Base-by-base conservation (phyloP, 768 basidiomycete species). In the Calocera viscosa region DNA sequence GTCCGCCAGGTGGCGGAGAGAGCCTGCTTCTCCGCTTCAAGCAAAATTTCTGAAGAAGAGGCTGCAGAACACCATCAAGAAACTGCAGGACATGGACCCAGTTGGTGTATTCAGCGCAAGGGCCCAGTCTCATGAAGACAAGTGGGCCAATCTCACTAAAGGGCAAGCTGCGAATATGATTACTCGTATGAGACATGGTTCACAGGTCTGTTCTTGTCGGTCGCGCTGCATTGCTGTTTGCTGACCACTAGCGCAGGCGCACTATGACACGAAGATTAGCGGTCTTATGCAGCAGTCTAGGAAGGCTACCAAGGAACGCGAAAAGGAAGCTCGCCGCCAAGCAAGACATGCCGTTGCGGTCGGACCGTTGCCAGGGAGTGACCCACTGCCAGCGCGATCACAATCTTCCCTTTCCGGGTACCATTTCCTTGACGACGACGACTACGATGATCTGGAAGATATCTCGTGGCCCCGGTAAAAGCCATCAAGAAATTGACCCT, bases 161-260 rank as follows among this genome's bases (percentile, higher is more conserved):
- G 91, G 91, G 1, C 81, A 89, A 69, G 90, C 90, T 32, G 87
- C 86, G 0, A 85, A 86, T 69, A 85, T 92, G 49, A 88, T 94
- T 68, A 85, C 85, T 26, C 85, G 90, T 10, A 68, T 90, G 66
- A 87, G 84, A 73, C 86, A 92, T 71, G 91, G 90, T 28, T 88
- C 88, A 35, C 79, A 83, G 79, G 90, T 88, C 72, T 34, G 75
- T 67, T n/a, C 22, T 65, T 60, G 11, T 19, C 24, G 19, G 5
- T 47, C 19, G 43, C 43, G 16, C 19, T n/a, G 43, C 19, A 3
- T 7, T 47, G 8, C 7, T 47, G 7, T 17, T 7, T 19, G 43
- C 43, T 47, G 16, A 47, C 5, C 24, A 3, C 24, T 24, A 47
- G 3, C 5, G 8, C 43, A 47, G 43, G 24, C 19, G 7, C 7